Evolutionary conservation across 192 early-diverging fungal genomes (phyloP).

Genomic region (Rhizoclosmatium sp.): DNA sequence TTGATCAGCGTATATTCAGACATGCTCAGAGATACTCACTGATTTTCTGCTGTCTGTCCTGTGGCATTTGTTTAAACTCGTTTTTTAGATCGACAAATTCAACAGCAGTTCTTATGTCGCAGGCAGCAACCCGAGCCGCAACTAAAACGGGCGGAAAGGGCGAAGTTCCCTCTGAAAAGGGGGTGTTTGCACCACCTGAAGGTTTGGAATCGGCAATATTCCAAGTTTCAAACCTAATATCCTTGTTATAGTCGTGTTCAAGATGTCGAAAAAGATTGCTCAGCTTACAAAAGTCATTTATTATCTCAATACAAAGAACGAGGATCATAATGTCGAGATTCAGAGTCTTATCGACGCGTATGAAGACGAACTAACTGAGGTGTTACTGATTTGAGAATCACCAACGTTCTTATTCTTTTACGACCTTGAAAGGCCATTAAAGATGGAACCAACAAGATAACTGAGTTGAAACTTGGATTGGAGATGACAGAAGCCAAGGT

Average conservation of each 20-base stretch:
- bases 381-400: background rate
- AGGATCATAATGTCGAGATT: slow-evolving; percentile 59
- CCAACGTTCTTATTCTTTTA: too few species aligned
- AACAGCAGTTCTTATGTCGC: background rate
- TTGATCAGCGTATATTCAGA: background rate
- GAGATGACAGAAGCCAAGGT: slow-evolving; percentile 47
- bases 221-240: background rate
- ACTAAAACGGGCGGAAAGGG: background rate
- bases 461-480: slow-evolving; percentile 28
- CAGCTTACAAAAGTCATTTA: slow-evolving; percentile 70
- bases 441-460: slow-evolving; percentile 39
- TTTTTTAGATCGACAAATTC: background rate
- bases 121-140: background rate
- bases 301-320: slow-evolving; percentile 69
- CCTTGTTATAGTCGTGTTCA: slow-evolving; percentile 46
- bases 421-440: slow-evolving; percentile 13
- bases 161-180: slow-evolving; percentile 8
- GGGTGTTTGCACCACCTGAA: slow-evolving; percentile 36
- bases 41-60: slow-evolving; percentile 29
- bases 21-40: slow-evolving; percentile 9
- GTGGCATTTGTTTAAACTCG: background rate
- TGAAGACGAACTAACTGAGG: slow-evolving; percentile 57
- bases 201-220: background rate
- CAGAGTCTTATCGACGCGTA: slow-evolving; percentile 57
- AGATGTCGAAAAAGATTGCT: slow-evolving; percentile 68